These are phyloP conservation scores for Cochlearia excelsa DNA, from an alignment of 345 rosid species.

Conservation along the genomic window DNA sequence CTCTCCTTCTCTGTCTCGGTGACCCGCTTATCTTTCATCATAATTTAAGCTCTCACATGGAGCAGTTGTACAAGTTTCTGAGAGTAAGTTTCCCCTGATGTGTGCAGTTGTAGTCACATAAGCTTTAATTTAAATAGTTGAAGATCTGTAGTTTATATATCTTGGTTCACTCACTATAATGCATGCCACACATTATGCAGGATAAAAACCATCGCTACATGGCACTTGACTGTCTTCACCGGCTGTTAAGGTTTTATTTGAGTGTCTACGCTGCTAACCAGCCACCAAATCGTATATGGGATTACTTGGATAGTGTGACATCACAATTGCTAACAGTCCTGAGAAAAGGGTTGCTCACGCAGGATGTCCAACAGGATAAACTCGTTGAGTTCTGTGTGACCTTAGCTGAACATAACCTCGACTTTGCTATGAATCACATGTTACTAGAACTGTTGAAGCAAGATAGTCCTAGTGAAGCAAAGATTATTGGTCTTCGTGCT, in stretches of 20 bases:
- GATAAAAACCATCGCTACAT: conserved; percentile 97
- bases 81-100: conserved; percentile 56
- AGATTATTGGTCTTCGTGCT: conserved; percentile 95
- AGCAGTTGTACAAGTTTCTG: conserved; percentile 93
- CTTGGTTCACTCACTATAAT: conserved; percentile 25
- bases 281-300: conserved; percentile 95
- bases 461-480: conserved; percentile 93
- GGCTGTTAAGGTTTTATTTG: conserved; percentile 92
- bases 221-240: conserved; percentile 97
- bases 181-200: conserved; percentile 44
- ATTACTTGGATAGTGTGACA: conserved; percentile 94
- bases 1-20: conserved; percentile 96
- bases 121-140: no score
- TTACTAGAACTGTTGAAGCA: conserved; percentile 89
- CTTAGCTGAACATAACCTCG: conserved; percentile 97
- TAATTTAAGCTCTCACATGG: conserved; percentile 87
- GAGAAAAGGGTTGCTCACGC: conserved; percentile 92
- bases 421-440: conserved; percentile 99
- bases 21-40: conserved; percentile 91
- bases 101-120: conserved; percentile 10
- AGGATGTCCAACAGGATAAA: conserved; percentile 96
- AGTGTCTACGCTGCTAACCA: conserved; percentile 91
- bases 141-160: neutral
- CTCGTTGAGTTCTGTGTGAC: conserved; percentile 97
- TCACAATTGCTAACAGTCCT: conserved; percentile 85